These are phyloP conservation scores for Mycosphaerella sp. DNA, from an alignment of 2,329 filamentous ascomycete species.

Conservation along the genomic window DNA sequence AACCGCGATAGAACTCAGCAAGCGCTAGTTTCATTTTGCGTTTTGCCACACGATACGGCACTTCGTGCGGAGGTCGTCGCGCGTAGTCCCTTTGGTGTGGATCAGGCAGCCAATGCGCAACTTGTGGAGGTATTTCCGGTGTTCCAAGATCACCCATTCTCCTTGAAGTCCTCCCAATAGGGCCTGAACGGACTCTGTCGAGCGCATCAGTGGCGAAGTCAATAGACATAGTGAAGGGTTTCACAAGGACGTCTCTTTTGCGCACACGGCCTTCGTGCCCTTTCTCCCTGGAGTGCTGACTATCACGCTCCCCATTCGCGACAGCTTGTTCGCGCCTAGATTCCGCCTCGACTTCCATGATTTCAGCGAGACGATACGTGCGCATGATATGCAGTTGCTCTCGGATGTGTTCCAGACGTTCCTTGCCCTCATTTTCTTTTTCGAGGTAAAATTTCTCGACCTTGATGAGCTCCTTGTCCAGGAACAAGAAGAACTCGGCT, in stretches of 20 bases:
- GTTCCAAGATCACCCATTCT: conserved; percentile 38
- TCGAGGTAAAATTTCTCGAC: conserved; percentile 82
- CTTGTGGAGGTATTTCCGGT: conserved; percentile 28
- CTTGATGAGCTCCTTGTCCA: conserved; percentile 81
- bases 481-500: conserved; percentile 78
- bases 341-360: conserved; percentile 48
- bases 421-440: conserved; percentile 79
- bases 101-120: conserved; percentile 18
- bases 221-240: conserved; percentile 16
- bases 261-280: not conserved
- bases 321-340: conserved; percentile 24
- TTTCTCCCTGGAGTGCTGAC: conserved; percentile 2
- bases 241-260: conserved; percentile 8
- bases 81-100: conserved; percentile 41
- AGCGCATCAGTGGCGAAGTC: conserved; percentile 18
- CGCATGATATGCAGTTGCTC: conserved; percentile 92
- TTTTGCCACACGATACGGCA: conserved; percentile 82
- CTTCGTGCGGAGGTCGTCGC: conserved; percentile 42
- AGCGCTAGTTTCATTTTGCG: conserved; percentile 84
- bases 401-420: conserved; percentile 62
- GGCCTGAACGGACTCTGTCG: conserved; percentile 36
- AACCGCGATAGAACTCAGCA: conserved; percentile 85
- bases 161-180: conserved; percentile 52
- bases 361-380: conserved; percentile 69
- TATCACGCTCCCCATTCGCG: conserved; percentile 1